Evolutionary conservation across 2,329 filamentous ascomycete genomes (phyloP).

Genomic region (Sarocladium oryzae): DNA sequence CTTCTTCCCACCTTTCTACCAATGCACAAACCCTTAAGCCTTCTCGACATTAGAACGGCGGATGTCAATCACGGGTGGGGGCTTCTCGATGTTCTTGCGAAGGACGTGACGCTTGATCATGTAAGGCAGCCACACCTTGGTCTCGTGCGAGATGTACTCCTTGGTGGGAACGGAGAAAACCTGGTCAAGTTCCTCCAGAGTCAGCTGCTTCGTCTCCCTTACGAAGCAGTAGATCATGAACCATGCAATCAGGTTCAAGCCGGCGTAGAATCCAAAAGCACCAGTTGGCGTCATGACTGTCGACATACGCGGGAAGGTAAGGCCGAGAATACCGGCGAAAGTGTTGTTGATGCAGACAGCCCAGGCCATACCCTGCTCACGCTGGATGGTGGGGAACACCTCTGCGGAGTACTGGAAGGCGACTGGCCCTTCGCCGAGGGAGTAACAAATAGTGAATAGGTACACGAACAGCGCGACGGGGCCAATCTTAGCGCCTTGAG

Average conservation of each 20-base stretch:
- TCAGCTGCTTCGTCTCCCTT: conserved; percentile 41
- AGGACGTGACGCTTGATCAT: conserved; percentile 32
- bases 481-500: conserved; percentile 19
- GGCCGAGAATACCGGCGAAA: conserved; percentile 19
- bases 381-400: conserved; percentile 30
- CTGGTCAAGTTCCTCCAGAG: conserved; percentile 32
- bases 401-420: conserved; percentile 33
- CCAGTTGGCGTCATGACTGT: conserved; percentile 25
- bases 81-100: conserved; percentile 24
- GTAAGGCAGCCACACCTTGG: conserved; percentile 25
- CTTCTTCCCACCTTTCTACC: background rate
- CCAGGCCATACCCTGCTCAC: conserved; percentile 33
- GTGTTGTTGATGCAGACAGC: conserved; percentile 29
- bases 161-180: conserved; percentile 26
- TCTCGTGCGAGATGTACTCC: conserved; percentile 25
- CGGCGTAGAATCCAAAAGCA: conserved; percentile 35
- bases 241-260: conserved; percentile 37
- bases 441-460: conserved; percentile 30
- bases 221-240: conserved; percentile 39
- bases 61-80: conserved; percentile 22
- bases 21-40: background rate
- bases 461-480: conserved; percentile 29
- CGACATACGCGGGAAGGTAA: conserved; percentile 27
- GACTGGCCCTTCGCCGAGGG: conserved; percentile 28
- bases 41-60: background rate